Percentiles rank a stretch among this genome's conserved stretches.
These are phyloP conservation scores for Yamagishiella unicocca DNA, from an alignment of 139 green algal species.

Conservation along the genomic window DNA sequence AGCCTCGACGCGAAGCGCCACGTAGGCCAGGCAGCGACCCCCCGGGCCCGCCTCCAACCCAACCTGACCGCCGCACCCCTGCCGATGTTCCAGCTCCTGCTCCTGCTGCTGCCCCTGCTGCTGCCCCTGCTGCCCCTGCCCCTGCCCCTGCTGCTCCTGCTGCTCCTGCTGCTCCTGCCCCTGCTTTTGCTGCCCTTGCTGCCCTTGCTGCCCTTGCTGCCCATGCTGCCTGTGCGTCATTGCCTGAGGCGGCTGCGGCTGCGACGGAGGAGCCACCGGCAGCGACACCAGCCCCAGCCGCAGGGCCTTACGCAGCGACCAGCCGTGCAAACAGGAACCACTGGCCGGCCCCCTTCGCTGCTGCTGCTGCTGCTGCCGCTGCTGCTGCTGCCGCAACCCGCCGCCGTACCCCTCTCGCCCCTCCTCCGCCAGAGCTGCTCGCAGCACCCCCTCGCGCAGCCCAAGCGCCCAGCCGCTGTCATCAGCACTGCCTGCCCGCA, in stretches of 20 bases:
- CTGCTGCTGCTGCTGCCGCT: conserved; percentile 1
- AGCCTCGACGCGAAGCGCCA: conserved; percentile 34
- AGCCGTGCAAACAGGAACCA: conserved; percentile 12
- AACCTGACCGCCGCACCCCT: too few relatives aligned
- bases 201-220: too few relatives aligned
- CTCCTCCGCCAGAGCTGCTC: too few relatives aligned
- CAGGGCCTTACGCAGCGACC: conserved; percentile 28
- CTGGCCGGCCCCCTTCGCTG: not conserved
- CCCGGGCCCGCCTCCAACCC: too few relatives aligned
- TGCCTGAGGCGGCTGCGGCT: not conserved
- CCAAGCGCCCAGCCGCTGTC: not conserved
- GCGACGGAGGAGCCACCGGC: not conserved
- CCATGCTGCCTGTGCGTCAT: too few relatives aligned
- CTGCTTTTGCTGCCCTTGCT: not conserved
- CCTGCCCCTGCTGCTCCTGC: too few relatives aligned
- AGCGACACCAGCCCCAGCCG: not conserved
- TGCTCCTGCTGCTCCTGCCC: not conserved
- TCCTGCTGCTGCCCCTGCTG: not conserved
- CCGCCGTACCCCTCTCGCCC: not conserved
- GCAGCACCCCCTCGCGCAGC: not conserved
- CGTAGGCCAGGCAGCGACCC: conserved; percentile 29
- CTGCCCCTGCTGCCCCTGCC: not conserved
- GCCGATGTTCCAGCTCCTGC: not conserved
- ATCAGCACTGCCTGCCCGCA: not conserved
- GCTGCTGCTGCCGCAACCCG: not conserved